phyloP scores from a whole-genome alignment of 805 yeast genomes.

The Schizosaccharomyces japonicus region DNA sequence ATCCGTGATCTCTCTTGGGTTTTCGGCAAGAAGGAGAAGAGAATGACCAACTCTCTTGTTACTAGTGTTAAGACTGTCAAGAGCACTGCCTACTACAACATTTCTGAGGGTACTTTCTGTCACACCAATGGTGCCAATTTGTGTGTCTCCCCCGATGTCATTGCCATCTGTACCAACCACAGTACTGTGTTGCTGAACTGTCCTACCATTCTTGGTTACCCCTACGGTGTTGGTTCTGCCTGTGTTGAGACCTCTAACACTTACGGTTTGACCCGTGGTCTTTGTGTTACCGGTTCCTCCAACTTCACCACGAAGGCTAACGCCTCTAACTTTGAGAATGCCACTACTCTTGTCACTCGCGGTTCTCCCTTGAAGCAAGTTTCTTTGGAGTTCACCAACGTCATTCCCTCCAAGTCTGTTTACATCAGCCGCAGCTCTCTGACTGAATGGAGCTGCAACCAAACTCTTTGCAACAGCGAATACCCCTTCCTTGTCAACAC shows the following conservation, averaged over 20 bases:
- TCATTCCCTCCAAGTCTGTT: background rate
- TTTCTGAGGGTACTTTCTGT: background rate
- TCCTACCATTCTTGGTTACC: background rate
- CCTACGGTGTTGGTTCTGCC: constrained; percentile 1
- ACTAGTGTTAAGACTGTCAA: too few species aligned
- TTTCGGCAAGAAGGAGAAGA: too few species aligned
- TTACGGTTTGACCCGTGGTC: background rate
- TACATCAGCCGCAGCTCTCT: background rate
- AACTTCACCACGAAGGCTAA: background rate
- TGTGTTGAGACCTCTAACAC: background rate
- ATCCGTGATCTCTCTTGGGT: too few species aligned
- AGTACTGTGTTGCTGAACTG: constrained; percentile 1
- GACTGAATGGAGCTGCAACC: background rate
- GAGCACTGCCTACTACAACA: background rate
- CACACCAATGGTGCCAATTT: background rate
- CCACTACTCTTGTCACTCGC: background rate
- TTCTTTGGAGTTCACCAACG: background rate
- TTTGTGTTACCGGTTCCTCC: background rate
- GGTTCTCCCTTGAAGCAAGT: background rate
- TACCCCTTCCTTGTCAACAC: background rate
- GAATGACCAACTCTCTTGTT: too few species aligned
- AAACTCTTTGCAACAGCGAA: background rate
- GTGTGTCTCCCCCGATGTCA: constrained; percentile 1
- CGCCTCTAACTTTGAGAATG: background rate
- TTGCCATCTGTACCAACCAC: constrained; percentile 4